Conservation (phyloP, 2,329 filamentous ascomycete genomes). For the Phaeomoniella chlamydospora region DNA sequence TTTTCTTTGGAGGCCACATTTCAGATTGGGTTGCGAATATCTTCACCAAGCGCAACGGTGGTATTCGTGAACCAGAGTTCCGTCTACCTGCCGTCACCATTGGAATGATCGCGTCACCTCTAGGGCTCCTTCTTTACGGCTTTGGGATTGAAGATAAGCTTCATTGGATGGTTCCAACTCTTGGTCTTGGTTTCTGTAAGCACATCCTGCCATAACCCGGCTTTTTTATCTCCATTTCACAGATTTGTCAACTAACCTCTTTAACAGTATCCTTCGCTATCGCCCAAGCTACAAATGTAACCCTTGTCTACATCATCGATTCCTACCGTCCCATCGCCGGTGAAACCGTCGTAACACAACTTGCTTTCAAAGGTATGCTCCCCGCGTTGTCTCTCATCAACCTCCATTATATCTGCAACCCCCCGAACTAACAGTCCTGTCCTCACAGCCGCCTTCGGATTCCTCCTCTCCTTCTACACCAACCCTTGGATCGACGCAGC, state of each 20-base stretch:
- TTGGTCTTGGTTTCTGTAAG: slow-evolving; percentile 39
- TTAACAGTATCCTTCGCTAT: slow-evolving; percentile 43
- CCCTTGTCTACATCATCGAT: slow-evolving; percentile 44
- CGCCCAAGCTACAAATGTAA: slow-evolving; percentile 40
- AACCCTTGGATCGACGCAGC: slow-evolving; percentile 39
- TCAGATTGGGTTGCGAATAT: slow-evolving; percentile 17
- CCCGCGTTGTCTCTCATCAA: neutral
- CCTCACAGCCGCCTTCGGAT: slow-evolving; percentile 35
- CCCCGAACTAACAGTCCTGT: slow-evolving; percentile 1
- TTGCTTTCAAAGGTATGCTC: slow-evolving; percentile 38
- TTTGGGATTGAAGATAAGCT: slow-evolving; percentile 14
- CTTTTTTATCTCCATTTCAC: neutral
- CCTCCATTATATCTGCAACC: neutral
- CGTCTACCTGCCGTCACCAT: slow-evolving; percentile 17
- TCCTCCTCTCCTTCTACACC: slow-evolving; percentile 45
- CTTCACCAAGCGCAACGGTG: slow-evolving; percentile 13
- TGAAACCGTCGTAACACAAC: slow-evolving; percentile 37
- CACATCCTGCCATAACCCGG: slow-evolving; percentile 24
- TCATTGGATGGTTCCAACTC: slow-evolving; percentile 40
- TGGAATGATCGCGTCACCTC: slow-evolving; percentile 12
- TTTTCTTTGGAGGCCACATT: slow-evolving; percentile 33
- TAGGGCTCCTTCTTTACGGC: slow-evolving; percentile 17
- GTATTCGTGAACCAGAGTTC: slow-evolving; percentile 20
- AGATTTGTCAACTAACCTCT: slow-evolving; percentile 20
- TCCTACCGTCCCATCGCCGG: slow-evolving; percentile 42